Base-by-base conservation (phyloP, 352 stramenopile genomes). In the Pythium vanterpoolii region DNA sequence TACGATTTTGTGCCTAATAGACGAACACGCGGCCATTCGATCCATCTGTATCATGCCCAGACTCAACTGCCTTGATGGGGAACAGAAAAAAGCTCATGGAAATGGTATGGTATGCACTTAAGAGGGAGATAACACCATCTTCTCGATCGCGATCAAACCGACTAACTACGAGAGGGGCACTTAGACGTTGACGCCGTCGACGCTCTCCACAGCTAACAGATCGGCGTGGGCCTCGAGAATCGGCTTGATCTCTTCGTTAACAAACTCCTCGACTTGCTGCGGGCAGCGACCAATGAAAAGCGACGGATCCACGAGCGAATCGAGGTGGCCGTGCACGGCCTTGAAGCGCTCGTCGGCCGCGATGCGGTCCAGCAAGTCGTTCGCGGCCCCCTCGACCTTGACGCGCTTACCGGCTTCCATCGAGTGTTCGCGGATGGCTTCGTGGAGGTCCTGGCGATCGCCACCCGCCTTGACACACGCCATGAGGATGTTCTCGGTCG, bases 401-500 rank as follows among this genome's bases (percentile, higher is more conserved):
- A 99, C 97, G 47, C 97, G 89, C 68, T 93, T 96, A 48, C 96
- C 97, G 13, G 97, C 97, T 52, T 91, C 96, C 97, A 99, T 99
- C 54, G 96, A 99, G 78, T 99, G 96, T 52, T 98, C 96, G 58
- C 97, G 91, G 58, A 99, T 99, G 14, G 95, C 95, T 79, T 99
- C 97, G 77, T 99, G 97, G 43, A 99, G 79, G 60, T 90, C 79
- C 70, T 75, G 54, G 54, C 97, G 89, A 68, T 99, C 96, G n/a
- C 97, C 97, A 27, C 97, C 97, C 13, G 91, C 93, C 90, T 98
- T 98, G 48, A 98, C 88, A 71, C 96, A 99, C 39, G 98, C 96
- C 97, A 99, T 99, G 40, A 99, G 71, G 70, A 99, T 99, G 71
- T 98, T 98, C 74, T 99, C 97, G 10, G 97, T 99, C 26, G 96